These are phyloP conservation scores for Ulmus americana DNA, from an alignment of 331 rosid genomes.

Conservation along the genomic window DNA sequence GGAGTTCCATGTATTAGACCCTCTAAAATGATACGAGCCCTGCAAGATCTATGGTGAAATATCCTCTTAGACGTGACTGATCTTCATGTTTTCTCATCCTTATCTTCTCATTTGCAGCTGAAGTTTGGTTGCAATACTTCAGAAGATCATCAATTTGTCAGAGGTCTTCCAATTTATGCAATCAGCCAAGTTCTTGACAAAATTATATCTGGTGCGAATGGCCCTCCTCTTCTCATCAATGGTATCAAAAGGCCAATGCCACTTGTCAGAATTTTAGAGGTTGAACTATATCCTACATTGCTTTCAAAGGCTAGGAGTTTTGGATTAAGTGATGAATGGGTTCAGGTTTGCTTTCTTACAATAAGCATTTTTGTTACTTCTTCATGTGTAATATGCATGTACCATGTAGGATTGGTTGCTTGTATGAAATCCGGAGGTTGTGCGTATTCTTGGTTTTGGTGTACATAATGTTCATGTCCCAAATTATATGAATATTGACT, in stretches of 20 bases:
- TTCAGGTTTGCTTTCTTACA: slow-evolving; percentile 55
- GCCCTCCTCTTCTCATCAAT: slow-evolving; percentile 78
- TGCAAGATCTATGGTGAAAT: not conserved
- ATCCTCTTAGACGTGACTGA: not conserved
- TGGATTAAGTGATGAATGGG: slow-evolving; percentile 83
- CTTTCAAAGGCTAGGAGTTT: slow-evolving; percentile 95
- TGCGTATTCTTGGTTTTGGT: too few relatives aligned
- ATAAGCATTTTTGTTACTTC: slow-evolving; percentile 11
- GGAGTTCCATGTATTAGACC: not conserved
- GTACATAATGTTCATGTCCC: too few relatives aligned
- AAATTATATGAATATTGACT: too few relatives aligned
- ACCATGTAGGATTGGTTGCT: too few relatives aligned
- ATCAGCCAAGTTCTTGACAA: slow-evolving; percentile 84
- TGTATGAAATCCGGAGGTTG: too few relatives aligned
- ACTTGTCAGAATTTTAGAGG: slow-evolving; percentile 79
- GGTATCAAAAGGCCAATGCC: slow-evolving; percentile 90
- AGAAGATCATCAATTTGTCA: slow-evolving; percentile 92
- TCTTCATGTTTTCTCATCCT: not conserved
- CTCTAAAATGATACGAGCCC: not conserved
- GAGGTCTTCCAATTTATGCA: slow-evolving; percentile 86
- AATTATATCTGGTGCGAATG: slow-evolving; percentile 67
- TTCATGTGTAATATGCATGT: too few relatives aligned
- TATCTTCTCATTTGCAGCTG: slow-evolving; percentile 48
- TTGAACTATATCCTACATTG: slow-evolving; percentile 87
- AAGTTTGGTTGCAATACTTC: slow-evolving; percentile 71